These are phyloP conservation scores for Paracorniculantispora psalliotae DNA, from an alignment of 2,329 filamentous ascomycete species.

Conservation along the genomic window DNA sequence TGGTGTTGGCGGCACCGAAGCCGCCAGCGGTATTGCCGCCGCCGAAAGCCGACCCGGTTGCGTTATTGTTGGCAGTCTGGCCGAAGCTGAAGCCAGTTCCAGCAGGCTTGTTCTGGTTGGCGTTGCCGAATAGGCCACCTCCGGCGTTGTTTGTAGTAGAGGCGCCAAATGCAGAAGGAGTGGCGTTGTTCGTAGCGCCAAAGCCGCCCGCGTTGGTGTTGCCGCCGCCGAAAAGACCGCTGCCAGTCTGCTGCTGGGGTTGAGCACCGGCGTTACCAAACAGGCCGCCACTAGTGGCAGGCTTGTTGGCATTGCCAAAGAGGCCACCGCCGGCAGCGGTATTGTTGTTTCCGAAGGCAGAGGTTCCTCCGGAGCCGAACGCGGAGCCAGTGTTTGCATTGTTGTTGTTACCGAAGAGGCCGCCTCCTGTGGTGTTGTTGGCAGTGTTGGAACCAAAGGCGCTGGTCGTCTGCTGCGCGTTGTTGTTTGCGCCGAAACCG, in stretches of 20 bases:
- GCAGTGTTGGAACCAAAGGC: conserved; percentile 42
- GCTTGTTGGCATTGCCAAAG: conserved; percentile 30
- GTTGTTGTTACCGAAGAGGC: conserved; percentile 34
- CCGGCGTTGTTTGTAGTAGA: conserved; percentile 23
- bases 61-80: conserved; percentile 32
- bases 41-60: conserved; percentile 20
- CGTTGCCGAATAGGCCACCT: conserved; percentile 43
- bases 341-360: conserved; percentile 33
- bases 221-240: conserved; percentile 37
- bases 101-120: conserved; percentile 33
- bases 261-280: conserved; percentile 31
- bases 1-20: conserved; percentile 30
- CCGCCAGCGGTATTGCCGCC: conserved; percentile 28
- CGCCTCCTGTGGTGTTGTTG: conserved; percentile 25
- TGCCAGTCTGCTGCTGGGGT: conserved; percentile 16
- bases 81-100: conserved; percentile 37
- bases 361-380: conserved; percentile 17
- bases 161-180: conserved; percentile 24
- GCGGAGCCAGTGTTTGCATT: conserved; percentile 24
- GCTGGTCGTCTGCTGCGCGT: conserved; percentile 25
- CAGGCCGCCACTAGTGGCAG: conserved; percentile 29
- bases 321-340: conserved; percentile 28
- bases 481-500: conserved; percentile 41
- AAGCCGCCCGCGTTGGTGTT: conserved; percentile 24
- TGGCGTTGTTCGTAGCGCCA: conserved; percentile 19